Base-by-base conservation (phyloP, 495 filamentous ascomycete species). In the Trichocladium uniseriatum region DNA sequence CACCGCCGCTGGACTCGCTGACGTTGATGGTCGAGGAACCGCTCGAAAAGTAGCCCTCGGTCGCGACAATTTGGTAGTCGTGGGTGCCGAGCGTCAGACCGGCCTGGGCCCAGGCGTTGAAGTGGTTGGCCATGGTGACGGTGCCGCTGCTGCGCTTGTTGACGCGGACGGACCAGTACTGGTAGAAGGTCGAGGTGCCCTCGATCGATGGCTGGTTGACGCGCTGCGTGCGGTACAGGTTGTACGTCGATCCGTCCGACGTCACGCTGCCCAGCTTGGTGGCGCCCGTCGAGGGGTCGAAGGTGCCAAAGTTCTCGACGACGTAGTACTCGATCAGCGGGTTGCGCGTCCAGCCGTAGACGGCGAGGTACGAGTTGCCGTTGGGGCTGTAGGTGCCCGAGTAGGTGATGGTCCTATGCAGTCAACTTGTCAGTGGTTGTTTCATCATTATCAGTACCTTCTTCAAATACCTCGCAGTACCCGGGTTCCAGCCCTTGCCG, bases 301-400 rank as follows among this genome's bases (percentile, higher is more conserved):
- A 80, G 29, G 64, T 66, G 56, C 76, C 76, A 59, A 69, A 79
- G 51, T 64, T 57, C 64, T 81, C 77, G 50, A 79, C 68, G 45
- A 81, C 67, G 67, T 81, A 80, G 73, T 80, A 80, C 64, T 81
- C 78, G 63, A 79, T 60, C 38, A 78, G 74, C 16, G 78, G 78
- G 64, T 65, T 70, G 8, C 50, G 57, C 28, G 75, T 79, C 78
- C 78, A 81, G 41, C 78, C 78, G 68, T 81, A 81, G 43, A 81
- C 66, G 50, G 77, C 67, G 20, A 81, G 73, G 64, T 79, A 64
- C 24, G 58, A 61, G 49, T 64, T 64, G 40, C 59, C 59, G 53
- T 59, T 61, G 53, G 58, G 77, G 45, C 54, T 58, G 66, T 75
- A 74, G 38, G 64, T 69, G 53, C 58, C 73, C 19, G 68, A 64